Evolutionary conservation across 306 rosid species (phyloP).

Genomic region (Cercis canadensis): DNA sequence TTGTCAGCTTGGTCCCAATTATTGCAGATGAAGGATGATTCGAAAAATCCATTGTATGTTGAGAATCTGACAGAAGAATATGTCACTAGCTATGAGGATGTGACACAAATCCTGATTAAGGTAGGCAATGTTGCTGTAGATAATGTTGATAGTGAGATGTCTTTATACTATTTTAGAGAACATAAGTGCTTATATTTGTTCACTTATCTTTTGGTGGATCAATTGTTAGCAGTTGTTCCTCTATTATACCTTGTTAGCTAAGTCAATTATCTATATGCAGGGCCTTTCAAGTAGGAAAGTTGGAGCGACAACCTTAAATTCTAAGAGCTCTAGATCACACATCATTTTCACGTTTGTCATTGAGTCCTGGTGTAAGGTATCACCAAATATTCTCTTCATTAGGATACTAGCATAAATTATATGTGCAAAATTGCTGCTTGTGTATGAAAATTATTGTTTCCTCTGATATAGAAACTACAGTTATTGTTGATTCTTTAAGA

Average conservation of each 20-base stretch:
- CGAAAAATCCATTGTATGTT: constrained; percentile 66
- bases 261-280: constrained; percentile 47
- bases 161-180: constrained; percentile 9
- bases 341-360: constrained; percentile 79
- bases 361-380: constrained; percentile 97
- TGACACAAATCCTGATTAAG: constrained; percentile 87
- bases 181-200: constrained; percentile 19
- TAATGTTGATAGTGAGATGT: constrained; percentile 7
- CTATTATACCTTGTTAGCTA: constrained; percentile 8
- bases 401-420: too few relatives aligned
- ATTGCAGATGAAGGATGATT: constrained; percentile 79
- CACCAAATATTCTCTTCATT: background rate
- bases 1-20: constrained; percentile 34
- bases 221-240: constrained; percentile 5
- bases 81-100: constrained; percentile 90
- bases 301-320: constrained; percentile 83
- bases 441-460: background rate
- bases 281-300: constrained; percentile 98
- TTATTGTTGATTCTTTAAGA: constrained; percentile 3
- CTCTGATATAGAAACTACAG: background rate
- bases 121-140: constrained; percentile 39
- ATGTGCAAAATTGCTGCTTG: background rate
- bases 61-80: constrained; percentile 93
- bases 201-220: constrained; percentile 14
- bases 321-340: constrained; percentile 95